phyloP scores from a whole-genome alignment of 768 basidiomycete species.

The Pluteus cervinus region DNA sequence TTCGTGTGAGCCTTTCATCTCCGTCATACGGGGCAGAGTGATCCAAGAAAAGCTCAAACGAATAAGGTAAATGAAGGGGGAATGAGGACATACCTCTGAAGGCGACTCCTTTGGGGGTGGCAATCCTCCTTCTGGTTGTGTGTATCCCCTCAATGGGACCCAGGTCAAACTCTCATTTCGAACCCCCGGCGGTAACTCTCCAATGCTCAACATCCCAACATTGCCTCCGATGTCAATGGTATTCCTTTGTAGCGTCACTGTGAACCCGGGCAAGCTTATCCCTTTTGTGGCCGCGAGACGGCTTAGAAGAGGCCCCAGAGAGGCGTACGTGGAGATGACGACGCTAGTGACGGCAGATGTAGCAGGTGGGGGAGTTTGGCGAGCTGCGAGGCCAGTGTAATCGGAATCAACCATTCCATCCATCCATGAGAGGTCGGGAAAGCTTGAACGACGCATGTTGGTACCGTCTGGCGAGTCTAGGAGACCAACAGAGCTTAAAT shows the following conservation, averaged over 20 bases:
- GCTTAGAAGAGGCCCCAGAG: conserved; percentile 38
- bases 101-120: conserved; percentile 49
- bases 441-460: conserved; percentile 17
- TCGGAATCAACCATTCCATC: too few species aligned
- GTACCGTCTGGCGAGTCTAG: too few species aligned
- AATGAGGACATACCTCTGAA: conserved; percentile 43
- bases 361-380: conserved; percentile 9
- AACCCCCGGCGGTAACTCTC: conserved; percentile 52
- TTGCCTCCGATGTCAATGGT: conserved; percentile 65
- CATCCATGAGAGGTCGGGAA: conserved; percentile 25
- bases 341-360: conserved; percentile 14
- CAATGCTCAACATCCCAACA: conserved; percentile 58
- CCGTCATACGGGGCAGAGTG: too few species aligned
- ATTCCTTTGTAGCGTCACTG: conserved; percentile 64
- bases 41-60: too few species aligned
- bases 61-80: conserved; percentile 1
- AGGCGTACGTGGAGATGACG: conserved; percentile 32
- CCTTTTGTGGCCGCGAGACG: conserved; percentile 34
- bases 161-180: conserved; percentile 49
- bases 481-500: too few species aligned
- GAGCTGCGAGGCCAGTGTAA: conserved; percentile 5
- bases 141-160: conserved; percentile 57
- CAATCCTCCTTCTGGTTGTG: conserved; percentile 44
- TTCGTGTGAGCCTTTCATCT: too few species aligned
- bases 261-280: conserved; percentile 41